Percentiles rank a stretch among this genome's conserved stretches.
Evolutionary conservation across 208 protist genomes (phyloP).

Genomic region (Herpetomonas tarakana): DNA sequence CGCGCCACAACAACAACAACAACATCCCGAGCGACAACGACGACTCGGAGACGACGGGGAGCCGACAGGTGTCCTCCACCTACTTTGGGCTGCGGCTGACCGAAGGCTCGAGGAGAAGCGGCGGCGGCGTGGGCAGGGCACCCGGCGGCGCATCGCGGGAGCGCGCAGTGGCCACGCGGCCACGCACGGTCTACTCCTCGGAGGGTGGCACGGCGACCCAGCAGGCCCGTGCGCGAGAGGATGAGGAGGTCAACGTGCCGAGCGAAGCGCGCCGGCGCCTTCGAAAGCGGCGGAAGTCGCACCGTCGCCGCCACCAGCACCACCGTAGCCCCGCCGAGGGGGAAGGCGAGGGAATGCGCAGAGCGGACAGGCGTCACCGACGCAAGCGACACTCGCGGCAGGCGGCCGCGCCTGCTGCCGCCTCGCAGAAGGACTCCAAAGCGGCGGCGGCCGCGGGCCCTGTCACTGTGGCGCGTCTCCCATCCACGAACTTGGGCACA

Average conservation of each 20-base stretch:
- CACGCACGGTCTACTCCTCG: slow-evolving; percentile 10
- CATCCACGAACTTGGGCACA: too few relatives aligned
- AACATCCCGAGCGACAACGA: not conserved
- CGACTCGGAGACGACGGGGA: not conserved
- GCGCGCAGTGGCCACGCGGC: slow-evolving; percentile 2
- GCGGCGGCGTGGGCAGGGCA: slow-evolving; percentile 2
- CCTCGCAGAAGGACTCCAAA: too few relatives aligned
- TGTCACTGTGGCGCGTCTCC: too few relatives aligned
- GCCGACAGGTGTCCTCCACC: not conserved
- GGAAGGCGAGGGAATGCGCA: too few relatives aligned
- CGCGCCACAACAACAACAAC: not conserved
- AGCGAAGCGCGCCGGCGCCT: slow-evolving; percentile 25
- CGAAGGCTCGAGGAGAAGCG: not conserved
- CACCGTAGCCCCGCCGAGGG: not conserved
- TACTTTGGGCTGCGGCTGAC: slow-evolving; percentile 5
- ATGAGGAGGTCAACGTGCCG: slow-evolving; percentile 17
- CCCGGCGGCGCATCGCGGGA: slow-evolving; percentile 2
- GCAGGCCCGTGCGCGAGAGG: slow-evolving; percentile 12
- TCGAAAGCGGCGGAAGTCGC: slow-evolving; percentile 16
- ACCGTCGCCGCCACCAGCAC: not conserved
- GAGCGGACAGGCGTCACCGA: slow-evolving; percentile 3
- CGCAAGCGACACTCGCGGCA: not conserved
- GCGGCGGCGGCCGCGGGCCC: not conserved
- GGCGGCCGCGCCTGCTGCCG: too few relatives aligned
- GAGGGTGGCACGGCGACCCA: slow-evolving; percentile 6